Evolutionary conservation across 257 asterid species (phyloP), one percentile per base, ranked within the genome.

Genomic region (Nicotiana tomentosiformis): DNA sequence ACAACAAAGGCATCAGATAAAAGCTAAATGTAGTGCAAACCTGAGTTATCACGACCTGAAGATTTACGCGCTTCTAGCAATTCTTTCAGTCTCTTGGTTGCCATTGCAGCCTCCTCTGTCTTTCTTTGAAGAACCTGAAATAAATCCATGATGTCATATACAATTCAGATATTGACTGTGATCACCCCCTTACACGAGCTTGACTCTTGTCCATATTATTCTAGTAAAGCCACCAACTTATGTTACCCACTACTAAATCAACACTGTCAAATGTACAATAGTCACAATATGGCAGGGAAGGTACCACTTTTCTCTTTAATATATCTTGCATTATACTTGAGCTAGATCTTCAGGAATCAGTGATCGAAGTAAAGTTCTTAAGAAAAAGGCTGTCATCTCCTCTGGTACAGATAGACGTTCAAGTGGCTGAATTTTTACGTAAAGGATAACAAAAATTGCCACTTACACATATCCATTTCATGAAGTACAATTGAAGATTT

Each of bases 101-200:
- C 99, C 92, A 96, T 86, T 86, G 99, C 99, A 85, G 99, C 99
- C 90, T 96, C 98, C 87, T 93, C 99, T 49, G 97, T 96, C 90
- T 96, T 96, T 86, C 99, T 91, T 88, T 96, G 99, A 79, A 96
- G 99, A 90, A 96, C 99, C 99, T 96, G 93, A 84, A 87, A 80
- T 30, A 72, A 78, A 76, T 82, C 80, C 55, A 81, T 65, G 56
- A 60, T 11, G 29, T 43, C 83, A 62, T 80, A 80, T 23, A 62
- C 33, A 15, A 43, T 37, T 80, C 74, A 80, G 62, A 49, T 16
- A 35, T 62, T 62, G 16, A 80, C 76, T 62, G 26, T 51, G 32
- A 80, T 62, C 43, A 29, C 17, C 83, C 6, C 39, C 76, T 80
- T 62, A 17, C 43, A 26, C 4, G 29, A 80, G 30, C 10, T 80